Conservation (phyloP, 305 asterid genomes). For the Striga hermonthica region DNA sequence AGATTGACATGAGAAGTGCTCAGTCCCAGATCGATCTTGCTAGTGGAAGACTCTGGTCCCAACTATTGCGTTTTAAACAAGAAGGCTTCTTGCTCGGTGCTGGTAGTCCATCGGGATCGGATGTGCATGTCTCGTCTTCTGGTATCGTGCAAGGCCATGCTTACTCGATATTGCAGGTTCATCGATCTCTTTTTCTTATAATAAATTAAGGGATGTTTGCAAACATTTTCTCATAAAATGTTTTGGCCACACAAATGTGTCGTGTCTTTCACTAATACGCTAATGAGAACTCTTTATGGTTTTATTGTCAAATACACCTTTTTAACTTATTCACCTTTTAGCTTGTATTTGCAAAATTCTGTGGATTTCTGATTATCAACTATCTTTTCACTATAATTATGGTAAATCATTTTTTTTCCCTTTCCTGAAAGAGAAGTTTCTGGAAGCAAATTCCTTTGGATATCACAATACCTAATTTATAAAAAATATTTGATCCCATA, state of each 20-base stretch:
- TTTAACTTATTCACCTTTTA: not conserved
- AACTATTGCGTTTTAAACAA: constrained; percentile 79
- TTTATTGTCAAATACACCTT: not conserved
- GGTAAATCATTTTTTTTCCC: too few relatives aligned
- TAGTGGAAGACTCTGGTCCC: constrained; percentile 97
- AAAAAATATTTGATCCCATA: constrained; percentile 11
- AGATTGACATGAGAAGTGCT: constrained; percentile 97
- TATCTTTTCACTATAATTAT: too few relatives aligned
- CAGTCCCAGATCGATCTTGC: constrained; percentile 98
- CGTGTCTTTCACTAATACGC: not conserved
- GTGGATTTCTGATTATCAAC: not conserved
- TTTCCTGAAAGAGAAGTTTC: too few relatives aligned
- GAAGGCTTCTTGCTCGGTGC: constrained; percentile 98
- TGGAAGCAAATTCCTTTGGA: not conserved
- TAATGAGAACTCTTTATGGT: too few relatives aligned
- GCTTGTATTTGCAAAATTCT: not conserved
- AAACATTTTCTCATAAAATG: not conserved
- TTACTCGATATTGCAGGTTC: constrained; percentile 92
- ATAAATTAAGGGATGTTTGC: not conserved
- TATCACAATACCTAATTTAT: not conserved
- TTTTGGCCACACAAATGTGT: too few relatives aligned
- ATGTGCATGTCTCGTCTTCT: constrained; percentile 89
- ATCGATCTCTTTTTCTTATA: not conserved
- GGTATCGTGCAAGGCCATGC: constrained; percentile 99
- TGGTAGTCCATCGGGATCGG: constrained; percentile 99